These are phyloP conservation scores for Paulownia fortunei DNA, from an alignment of 257 asterid genomes.

Conservation along the genomic window DNA sequence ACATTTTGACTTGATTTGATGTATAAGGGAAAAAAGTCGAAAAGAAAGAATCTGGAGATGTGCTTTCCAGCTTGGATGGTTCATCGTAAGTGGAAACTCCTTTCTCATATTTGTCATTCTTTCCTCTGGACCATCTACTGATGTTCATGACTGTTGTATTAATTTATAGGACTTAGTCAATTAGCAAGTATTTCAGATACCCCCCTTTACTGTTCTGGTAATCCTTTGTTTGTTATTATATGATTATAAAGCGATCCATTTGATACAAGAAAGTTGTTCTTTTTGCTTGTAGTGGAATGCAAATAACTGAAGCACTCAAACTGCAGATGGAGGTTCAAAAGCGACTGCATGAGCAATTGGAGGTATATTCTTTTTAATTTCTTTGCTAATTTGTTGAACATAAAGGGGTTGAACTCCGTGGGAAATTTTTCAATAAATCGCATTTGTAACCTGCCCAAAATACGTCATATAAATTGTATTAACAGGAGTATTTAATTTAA, in stretches of 20 bases:
- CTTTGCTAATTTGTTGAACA: not conserved
- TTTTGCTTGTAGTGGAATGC: slow-evolving; percentile 73
- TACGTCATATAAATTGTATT: not conserved
- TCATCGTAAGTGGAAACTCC: slow-evolving; percentile 77
- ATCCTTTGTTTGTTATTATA: not conserved
- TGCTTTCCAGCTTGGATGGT: slow-evolving; percentile 83
- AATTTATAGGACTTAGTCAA: not conserved
- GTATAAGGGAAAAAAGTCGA: slow-evolving; percentile 74
- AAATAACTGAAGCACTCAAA: slow-evolving; percentile 91
- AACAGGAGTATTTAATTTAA: not conserved
- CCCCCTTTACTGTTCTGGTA: slow-evolving; percentile 3
- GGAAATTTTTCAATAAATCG: slow-evolving; percentile 1
- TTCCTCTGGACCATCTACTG: slow-evolving; percentile 1
- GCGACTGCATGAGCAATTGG: slow-evolving; percentile 96
- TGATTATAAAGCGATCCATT: not conserved
- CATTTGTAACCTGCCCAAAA: not conserved
- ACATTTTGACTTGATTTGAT: slow-evolving; percentile 28
- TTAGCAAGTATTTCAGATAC: slow-evolving; percentile 13
- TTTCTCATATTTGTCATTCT: slow-evolving; percentile 23
- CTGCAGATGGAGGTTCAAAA: slow-evolving; percentile 99
- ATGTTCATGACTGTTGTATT: not conserved
- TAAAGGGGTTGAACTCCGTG: not conserved
- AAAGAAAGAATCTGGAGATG: slow-evolving; percentile 82
- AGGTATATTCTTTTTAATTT: slow-evolving; percentile 54
- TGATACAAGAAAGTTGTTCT: slow-evolving; percentile 21